Evolutionary conservation across 2,329 filamentous ascomycete species (phyloP).

Genomic region (Alternaria ethzedia): DNA sequence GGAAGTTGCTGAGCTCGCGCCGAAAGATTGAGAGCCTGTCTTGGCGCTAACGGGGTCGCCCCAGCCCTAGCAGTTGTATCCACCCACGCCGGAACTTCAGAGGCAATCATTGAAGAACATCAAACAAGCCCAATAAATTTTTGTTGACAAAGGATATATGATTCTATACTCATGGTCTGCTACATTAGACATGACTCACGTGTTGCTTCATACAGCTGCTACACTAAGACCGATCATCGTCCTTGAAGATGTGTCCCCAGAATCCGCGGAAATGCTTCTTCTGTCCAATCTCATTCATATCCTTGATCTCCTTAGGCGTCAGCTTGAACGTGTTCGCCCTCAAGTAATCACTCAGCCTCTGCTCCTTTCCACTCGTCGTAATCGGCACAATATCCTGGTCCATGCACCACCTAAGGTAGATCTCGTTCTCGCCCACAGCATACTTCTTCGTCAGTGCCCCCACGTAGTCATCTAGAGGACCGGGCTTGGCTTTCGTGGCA

Average conservation of each 20-base stretch:
- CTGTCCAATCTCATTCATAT: constrained; percentile 57
- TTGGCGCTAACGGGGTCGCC: constrained; percentile 3
- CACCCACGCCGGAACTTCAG: neutral
- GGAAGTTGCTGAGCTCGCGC: constrained; percentile 13
- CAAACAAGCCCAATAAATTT: neutral
- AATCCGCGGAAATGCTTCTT: constrained; percentile 68
- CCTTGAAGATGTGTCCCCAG: constrained; percentile 61
- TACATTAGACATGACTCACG: neutral
- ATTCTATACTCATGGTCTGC: neutral
- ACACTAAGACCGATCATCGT: constrained; percentile 58
- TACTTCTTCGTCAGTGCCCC: constrained; percentile 65
- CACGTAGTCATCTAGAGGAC: constrained; percentile 62
- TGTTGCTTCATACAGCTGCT: neutral
- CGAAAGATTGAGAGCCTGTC: constrained; percentile 14
- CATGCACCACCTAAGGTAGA: constrained; percentile 65
- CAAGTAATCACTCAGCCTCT: constrained; percentile 64
- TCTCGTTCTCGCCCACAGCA: constrained; percentile 63
- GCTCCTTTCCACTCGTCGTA: constrained; percentile 67
- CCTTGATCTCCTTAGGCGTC: constrained; percentile 63
- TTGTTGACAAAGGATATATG: neutral
- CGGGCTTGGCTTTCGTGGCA: constrained; percentile 60
- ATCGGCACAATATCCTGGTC: constrained; percentile 66
- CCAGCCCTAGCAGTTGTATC: neutral
- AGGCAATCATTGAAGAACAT: neutral
- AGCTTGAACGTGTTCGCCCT: constrained; percentile 63